Evolutionary conservation across 306 rosid species (phyloP).

Genomic region (Malus orientalis): DNA sequence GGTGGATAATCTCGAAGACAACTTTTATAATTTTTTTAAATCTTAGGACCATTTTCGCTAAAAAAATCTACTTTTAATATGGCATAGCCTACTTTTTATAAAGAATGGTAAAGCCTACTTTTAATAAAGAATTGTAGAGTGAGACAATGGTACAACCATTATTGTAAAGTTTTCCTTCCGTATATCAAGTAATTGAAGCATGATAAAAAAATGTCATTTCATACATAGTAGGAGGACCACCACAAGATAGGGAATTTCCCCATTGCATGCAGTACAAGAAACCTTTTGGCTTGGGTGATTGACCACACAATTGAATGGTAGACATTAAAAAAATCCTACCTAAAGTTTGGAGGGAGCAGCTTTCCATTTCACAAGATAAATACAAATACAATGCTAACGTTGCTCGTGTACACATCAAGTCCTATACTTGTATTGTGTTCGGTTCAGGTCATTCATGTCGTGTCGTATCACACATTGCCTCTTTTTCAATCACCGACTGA

Average conservation of each 20-base stretch:
- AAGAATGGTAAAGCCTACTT: too few relatives aligned
- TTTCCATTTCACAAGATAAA: neutral
- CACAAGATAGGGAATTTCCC: neutral
- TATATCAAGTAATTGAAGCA: too few relatives aligned
- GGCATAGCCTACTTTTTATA: too few relatives aligned
- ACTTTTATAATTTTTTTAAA: too few relatives aligned
- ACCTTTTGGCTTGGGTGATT: neutral
- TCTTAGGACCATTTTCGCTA: too few relatives aligned
- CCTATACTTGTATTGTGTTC: neutral
- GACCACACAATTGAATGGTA: neutral
- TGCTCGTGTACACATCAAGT: neutral
- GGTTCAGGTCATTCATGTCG: too few relatives aligned
- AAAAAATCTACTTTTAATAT: too few relatives aligned
- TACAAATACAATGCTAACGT: neutral
- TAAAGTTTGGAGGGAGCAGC: neutral
- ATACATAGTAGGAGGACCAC: neutral
- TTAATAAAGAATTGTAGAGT: neutral
- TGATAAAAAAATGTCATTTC: too few relatives aligned
- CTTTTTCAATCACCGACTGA: neutral
- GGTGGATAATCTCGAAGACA: rapidly evolving
- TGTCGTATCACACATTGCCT: neutral
- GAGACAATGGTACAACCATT: neutral
- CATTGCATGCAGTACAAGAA: neutral
- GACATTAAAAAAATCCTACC: neutral
- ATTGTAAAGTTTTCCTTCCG: neutral